Evolutionary conservation across 1,139 yeast species (phyloP).

Genomic region (Tardiomyces depauwii): DNA sequence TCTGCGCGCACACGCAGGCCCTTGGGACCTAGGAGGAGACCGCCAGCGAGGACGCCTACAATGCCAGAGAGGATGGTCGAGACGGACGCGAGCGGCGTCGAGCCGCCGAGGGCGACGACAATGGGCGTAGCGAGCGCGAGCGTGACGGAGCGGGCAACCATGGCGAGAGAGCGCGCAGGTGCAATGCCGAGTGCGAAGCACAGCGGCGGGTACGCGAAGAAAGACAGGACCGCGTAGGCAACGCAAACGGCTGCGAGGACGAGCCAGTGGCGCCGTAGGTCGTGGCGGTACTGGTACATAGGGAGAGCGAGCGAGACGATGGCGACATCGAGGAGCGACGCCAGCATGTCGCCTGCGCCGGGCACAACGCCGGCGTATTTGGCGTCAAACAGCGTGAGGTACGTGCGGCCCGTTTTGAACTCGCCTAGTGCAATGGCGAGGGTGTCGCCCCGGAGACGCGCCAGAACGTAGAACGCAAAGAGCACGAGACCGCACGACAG

Average conservation of each 20-base stretch:
- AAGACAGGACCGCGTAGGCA: conserved; percentile 45
- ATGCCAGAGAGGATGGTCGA: conserved; percentile 73
- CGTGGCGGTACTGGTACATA: conserved; percentile 63
- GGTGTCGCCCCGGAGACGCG: conserved; percentile 35
- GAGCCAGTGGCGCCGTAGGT: conserved; percentile 42
- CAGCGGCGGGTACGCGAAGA: conserved; percentile 58
- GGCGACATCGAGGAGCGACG: conserved; percentile 63
- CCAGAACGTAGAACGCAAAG: conserved; percentile 49
- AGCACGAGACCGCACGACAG: conserved; percentile 53
- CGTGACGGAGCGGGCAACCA: conserved; percentile 73
- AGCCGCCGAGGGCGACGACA: conserved; percentile 52
- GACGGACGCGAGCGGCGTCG: conserved; percentile 64
- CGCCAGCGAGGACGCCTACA: conserved; percentile 58
- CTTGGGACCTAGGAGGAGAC: conserved; percentile 1
- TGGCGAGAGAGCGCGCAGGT: conserved; percentile 52
- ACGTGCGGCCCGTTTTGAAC: conserved; percentile 62
- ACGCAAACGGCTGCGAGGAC: conserved; percentile 50
- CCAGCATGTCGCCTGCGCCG: conserved; percentile 70
- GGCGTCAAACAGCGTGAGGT: conserved; percentile 44
- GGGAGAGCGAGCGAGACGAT: conserved; percentile 69
- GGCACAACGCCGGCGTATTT: conserved; percentile 37
- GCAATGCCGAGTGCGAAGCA: conserved; percentile 57
- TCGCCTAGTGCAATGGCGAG: conserved; percentile 39
- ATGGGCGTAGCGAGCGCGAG: conserved; percentile 72
- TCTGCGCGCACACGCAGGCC: conserved; percentile 41